Evolutionary conservation across 2,329 filamentous ascomycete species (phyloP).

Genomic region (Orbilia javanica): DNA sequence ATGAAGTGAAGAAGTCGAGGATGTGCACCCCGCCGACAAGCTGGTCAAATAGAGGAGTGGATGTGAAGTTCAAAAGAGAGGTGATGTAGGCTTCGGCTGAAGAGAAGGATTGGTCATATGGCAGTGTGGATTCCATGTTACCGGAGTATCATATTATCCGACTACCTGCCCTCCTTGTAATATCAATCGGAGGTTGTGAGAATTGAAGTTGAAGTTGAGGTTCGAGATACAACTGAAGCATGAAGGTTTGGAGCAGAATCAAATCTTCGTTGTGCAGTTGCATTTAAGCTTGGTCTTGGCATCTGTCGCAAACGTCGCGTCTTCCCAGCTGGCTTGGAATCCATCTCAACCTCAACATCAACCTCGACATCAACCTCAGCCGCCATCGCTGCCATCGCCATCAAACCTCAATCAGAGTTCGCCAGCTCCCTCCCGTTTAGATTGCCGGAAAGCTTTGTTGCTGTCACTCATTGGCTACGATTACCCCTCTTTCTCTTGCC

Average conservation of each 20-base stretch:
- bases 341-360: constrained; percentile 2
- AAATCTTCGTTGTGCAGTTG: constrained; percentile 2
- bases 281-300: constrained; percentile 20
- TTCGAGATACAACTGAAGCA: too few species aligned
- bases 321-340: constrained; percentile 37
- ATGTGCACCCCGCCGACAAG: constrained; percentile 98
- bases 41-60: constrained; percentile 80
- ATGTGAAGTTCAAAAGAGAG: constrained; percentile 80
- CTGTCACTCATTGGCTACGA: constrained; percentile 23
- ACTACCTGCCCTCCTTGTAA: not conserved
- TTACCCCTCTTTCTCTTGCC: not conserved
- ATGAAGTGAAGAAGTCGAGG: constrained; percentile 90
- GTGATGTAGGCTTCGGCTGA: constrained; percentile 82
- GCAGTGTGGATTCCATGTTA: constrained; percentile 47
- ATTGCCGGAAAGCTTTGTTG: not conserved
- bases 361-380: not conserved
- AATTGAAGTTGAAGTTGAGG: constrained; percentile 9
- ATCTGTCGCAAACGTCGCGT: constrained; percentile 54
- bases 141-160: not conserved
- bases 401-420: constrained; percentile 1
- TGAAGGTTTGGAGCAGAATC: too few species aligned
- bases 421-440: not conserved
- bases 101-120: constrained; percentile 68
- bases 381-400: constrained; percentile 25
- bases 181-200: not conserved